phyloP scores from a whole-genome alignment of 1,284 basidiomycete genomes.

The Marasmius oreades region DNA sequence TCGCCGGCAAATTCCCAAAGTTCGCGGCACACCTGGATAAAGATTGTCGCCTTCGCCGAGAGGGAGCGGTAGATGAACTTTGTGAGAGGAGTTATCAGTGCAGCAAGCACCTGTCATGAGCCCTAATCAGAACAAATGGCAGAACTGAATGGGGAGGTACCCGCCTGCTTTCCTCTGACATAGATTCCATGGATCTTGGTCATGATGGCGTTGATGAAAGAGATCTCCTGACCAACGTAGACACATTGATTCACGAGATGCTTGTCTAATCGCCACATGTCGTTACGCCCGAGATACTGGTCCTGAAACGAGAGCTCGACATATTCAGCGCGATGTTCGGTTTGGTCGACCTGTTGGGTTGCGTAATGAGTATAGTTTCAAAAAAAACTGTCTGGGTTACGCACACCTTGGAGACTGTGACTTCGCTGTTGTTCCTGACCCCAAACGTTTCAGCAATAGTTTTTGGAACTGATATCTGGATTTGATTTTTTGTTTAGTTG shows the following conservation, averaged over 20 bases:
- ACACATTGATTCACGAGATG: conserved; percentile 76
- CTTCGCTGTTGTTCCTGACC: conserved; percentile 69
- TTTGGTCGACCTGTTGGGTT: conserved; percentile 57
- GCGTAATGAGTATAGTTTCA: conserved; percentile 4
- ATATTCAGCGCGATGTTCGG: conserved; percentile 68
- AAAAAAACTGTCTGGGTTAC: conserved; percentile 5
- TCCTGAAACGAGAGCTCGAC: conserved; percentile 90
- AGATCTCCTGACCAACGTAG: conserved; percentile 67
- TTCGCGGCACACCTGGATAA: conserved; percentile 94
- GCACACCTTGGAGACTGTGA: conserved; percentile 62
- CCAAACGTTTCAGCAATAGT: conserved; percentile 65
- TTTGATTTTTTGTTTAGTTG: not conserved
- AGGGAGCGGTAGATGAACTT: conserved; percentile 89
- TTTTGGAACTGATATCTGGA: conserved; percentile 69
- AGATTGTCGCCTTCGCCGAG: conserved; percentile 89
- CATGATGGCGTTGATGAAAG: conserved; percentile 73
- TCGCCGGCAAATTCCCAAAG: conserved; percentile 98
- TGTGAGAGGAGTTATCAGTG: conserved; percentile 78
- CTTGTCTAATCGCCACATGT: conserved; percentile 88
- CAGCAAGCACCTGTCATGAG: conserved; percentile 65
- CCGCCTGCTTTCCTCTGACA: conserved; percentile 58
- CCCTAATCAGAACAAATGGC: not conserved
- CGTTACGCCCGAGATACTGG: conserved; percentile 88
- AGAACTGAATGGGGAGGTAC: conserved; percentile 15
- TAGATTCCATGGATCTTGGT: conserved; percentile 81